Conservation (phyloP, 1,284 basidiomycete genomes). For the Pyrrhoderma lamaoense region DNA sequence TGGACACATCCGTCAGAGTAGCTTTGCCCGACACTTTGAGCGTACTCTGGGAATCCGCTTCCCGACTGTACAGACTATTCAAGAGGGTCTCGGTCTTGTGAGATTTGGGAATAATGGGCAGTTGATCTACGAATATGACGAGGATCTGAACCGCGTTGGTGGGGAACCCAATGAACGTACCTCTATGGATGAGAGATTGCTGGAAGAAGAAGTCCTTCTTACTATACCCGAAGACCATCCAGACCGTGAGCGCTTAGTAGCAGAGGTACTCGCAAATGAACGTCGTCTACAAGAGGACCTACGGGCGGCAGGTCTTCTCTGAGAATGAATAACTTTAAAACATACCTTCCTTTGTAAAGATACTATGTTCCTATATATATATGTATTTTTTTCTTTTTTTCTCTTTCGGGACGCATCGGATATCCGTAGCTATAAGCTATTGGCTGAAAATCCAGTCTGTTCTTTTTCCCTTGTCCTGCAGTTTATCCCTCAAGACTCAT, state of each 20-base stretch:
- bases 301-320: slow-evolving; percentile 59
- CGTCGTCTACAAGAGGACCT: slow-evolving; percentile 52
- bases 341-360: neutral
- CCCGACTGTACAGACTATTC: slow-evolving; percentile 38
- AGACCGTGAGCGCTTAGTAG: slow-evolving; percentile 36
- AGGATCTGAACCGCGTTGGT: slow-evolving; percentile 4
- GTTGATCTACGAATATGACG: slow-evolving; percentile 13
- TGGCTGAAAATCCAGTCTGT: no score
- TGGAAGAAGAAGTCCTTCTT: slow-evolving; percentile 17
- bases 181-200: slow-evolving; percentile 25
- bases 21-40: slow-evolving; percentile 33
- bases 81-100: slow-evolving; percentile 40
- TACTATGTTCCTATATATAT: neutral
- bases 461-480: no score
- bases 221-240: slow-evolving; percentile 32
- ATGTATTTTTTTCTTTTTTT: no score
- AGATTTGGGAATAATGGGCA: slow-evolving; percentile 26
- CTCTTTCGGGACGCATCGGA: no score
- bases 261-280: slow-evolving; percentile 46
- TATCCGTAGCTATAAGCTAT: no score
- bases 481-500: no score
- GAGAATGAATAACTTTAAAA: neutral
- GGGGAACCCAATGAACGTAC: slow-evolving; percentile 4
- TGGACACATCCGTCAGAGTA: slow-evolving; percentile 23
- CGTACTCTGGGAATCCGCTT: slow-evolving; percentile 38